Conservation (phyloP, 2,329 filamentous ascomycete genomes). For the Pezicula radicicola region DNA sequence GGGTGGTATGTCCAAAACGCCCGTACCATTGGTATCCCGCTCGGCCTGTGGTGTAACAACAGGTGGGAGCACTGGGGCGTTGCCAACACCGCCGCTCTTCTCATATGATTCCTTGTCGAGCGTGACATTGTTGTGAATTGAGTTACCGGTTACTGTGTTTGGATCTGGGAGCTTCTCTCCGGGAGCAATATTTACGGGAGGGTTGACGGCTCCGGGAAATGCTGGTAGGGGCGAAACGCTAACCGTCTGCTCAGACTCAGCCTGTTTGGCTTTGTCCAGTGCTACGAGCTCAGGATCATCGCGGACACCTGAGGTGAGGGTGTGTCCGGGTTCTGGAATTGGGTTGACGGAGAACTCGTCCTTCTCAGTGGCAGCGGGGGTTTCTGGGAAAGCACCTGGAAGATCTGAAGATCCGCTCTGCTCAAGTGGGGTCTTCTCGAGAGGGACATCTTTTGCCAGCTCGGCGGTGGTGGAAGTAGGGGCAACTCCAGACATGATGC, state of each 20-base stretch:
- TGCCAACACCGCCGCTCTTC: constrained; percentile 61
- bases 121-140: constrained; percentile 67
- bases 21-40: constrained; percentile 25
- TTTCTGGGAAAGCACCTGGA: constrained; percentile 71
- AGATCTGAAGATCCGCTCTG: constrained; percentile 40
- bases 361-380: constrained; percentile 51
- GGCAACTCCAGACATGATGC: constrained; percentile 63
- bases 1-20: constrained; percentile 49
- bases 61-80: constrained; percentile 26
- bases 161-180: constrained; percentile 77
- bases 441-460: constrained; percentile 64
- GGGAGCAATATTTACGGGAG: constrained; percentile 66
- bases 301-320: constrained; percentile 68
- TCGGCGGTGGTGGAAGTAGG: constrained; percentile 70
- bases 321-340: constrained; percentile 63
- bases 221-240: constrained; percentile 61
- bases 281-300: constrained; percentile 80
- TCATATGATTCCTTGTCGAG: constrained; percentile 86
- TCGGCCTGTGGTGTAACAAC: constrained; percentile 39
- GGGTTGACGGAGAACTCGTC: constrained; percentile 51
- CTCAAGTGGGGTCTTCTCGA: constrained; percentile 42
- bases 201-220: constrained; percentile 67
- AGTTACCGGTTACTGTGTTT: constrained; percentile 61
- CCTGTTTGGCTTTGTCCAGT: constrained; percentile 26
- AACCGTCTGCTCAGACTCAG: constrained; percentile 42